Percentiles rank a stretch among this genome's conserved stretches.
Evolutionary conservation across 1,284 basidiomycete species (phyloP).

Genomic region (Cystobasidium pallidum): DNA sequence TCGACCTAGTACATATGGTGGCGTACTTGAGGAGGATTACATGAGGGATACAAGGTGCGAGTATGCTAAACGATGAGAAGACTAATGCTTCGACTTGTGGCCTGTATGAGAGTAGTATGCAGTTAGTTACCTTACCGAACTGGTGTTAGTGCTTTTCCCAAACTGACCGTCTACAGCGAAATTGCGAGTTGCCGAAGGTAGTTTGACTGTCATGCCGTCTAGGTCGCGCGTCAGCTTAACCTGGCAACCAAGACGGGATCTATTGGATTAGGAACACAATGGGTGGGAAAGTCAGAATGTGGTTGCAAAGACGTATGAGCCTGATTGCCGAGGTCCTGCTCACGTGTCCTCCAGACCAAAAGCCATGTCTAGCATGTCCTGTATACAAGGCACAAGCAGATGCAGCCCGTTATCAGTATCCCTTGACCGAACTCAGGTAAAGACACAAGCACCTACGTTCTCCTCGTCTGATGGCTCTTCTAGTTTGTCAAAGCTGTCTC

Average conservation of each 20-base stretch:
- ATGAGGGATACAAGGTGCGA: not conserved
- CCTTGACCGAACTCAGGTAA: not conserved
- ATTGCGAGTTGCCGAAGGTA: conserved; percentile 92
- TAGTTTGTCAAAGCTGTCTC: conserved; percentile 78
- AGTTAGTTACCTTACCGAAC: not conserved
- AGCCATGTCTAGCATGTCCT: conserved; percentile 95
- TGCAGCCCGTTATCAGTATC: not conserved
- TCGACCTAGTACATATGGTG: too few relatives aligned
- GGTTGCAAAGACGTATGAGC: not conserved
- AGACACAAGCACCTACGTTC: conserved; percentile 57
- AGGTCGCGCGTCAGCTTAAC: conserved; percentile 79
- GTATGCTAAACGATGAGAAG: not conserved
- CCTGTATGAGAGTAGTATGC: not conserved
- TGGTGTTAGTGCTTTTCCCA: too few relatives aligned
- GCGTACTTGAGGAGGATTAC: not conserved
- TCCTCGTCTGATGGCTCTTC: conserved; percentile 96
- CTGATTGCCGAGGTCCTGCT: conserved; percentile 49
- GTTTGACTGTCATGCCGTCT: conserved; percentile 80
- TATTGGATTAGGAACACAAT: conserved; percentile 49
- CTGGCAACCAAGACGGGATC: conserved; percentile 70
- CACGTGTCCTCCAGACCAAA: conserved; percentile 95
- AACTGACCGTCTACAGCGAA: conserved; percentile 42
- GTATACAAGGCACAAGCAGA: conserved; percentile 54
- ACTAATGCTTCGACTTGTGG: conserved; percentile 40
- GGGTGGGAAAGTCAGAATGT: not conserved